These are phyloP conservation scores for Fusarium buharicum DNA, from an alignment of 2,329 filamentous ascomycete genomes.

Conservation along the genomic window DNA sequence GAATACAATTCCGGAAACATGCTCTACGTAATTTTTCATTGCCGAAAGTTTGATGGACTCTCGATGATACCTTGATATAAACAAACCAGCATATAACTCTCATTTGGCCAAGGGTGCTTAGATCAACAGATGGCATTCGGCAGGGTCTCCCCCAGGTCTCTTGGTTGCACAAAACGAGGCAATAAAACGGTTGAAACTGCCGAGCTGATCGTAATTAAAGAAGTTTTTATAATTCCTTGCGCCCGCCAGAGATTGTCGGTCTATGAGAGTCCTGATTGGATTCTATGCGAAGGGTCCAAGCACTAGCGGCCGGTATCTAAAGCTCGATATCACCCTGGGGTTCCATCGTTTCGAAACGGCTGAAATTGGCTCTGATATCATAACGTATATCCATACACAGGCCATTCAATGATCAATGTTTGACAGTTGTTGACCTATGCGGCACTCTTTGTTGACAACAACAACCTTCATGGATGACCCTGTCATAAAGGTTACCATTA, in stretches of 20 bases:
- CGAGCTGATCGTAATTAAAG: slow-evolving; percentile 25
- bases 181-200: slow-evolving; percentile 16
- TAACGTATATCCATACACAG: too few species aligned
- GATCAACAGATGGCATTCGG: not conserved
- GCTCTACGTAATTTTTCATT: not conserved
- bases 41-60: slow-evolving; percentile 21
- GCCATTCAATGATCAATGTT: too few species aligned
- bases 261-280: not conserved
- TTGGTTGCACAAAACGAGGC: slow-evolving; percentile 6
- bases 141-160: not conserved
- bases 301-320: not conserved
- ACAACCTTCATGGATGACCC: too few species aligned
- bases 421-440: too few species aligned
- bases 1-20: too few species aligned
- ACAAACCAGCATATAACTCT: not conserved
- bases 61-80: not conserved
- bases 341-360: not conserved
- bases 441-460: too few species aligned
- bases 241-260: slow-evolving; percentile 7
- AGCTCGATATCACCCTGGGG: slow-evolving; percentile 8
- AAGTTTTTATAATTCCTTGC: too few species aligned
- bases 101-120: not conserved
- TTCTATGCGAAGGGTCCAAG: not conserved
- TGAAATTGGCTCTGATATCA: too few species aligned
- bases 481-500: too few species aligned